These are phyloP conservation scores for Nectriaceae sp. DNA, from an alignment of 2,329 filamentous ascomycete genomes.

Conservation along the genomic window DNA sequence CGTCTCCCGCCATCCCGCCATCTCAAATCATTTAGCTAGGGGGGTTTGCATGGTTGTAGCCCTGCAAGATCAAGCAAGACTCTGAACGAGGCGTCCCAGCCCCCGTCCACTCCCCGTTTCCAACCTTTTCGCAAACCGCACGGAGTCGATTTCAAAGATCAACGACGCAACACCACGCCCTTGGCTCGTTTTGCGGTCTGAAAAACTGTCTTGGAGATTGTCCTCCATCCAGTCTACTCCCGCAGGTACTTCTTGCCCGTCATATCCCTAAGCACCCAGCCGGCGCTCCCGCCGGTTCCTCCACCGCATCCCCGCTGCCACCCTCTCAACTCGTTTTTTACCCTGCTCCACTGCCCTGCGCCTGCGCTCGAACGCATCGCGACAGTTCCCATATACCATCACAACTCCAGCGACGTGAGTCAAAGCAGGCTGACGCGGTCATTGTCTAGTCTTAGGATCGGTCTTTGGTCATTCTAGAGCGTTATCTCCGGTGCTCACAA, in stretches of 20 bases:
- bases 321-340: neutral
- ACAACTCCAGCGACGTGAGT: conserved; percentile 14
- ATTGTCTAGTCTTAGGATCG: conserved; percentile 20
- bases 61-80: too few species aligned
- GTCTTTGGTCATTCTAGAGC: conserved; percentile 15
- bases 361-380: too few species aligned
- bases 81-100: too few species aligned
- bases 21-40: too few species aligned
- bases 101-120: too few species aligned
- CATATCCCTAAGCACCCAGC: neutral
- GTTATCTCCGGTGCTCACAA: conserved; percentile 26
- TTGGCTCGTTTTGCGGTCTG: too few species aligned
- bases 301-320: conserved; percentile 10
- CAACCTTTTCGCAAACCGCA: too few species aligned
- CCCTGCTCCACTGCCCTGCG: neutral
- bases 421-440: conserved; percentile 22
- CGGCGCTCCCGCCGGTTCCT: conserved; percentile 7
- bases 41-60: too few species aligned
- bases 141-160: too few species aligned
- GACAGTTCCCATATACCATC: conserved; percentile 10
- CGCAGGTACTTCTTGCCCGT: conserved; percentile 15
- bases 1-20: conserved; percentile 1
- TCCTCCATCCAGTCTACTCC: conserved; percentile 11
- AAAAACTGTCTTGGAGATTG: too few species aligned
- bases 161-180: too few species aligned